Base-by-base conservation (phyloP, 768 basidiomycete species). In the Suillus spraguei region DNA sequence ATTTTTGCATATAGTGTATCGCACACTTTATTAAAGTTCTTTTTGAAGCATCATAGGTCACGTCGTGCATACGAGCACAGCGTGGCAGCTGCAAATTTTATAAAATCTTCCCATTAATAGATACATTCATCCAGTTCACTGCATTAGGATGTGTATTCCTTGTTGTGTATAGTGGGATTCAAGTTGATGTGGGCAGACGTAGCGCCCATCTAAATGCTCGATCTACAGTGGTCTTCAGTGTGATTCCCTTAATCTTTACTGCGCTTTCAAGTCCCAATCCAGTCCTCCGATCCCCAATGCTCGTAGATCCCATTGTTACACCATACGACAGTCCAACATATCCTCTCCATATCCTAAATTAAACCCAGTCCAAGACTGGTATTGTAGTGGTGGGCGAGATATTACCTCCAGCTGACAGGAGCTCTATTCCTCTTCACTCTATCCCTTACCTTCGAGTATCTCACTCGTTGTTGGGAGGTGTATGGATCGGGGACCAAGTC, bases 381-480 rank as follows among this genome's bases (percentile, higher is more conserved):
- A 78, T 89, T 16, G 85, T 98, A 39, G 84, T 90, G 2, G 95
- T 97, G 8, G 95, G 87, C 35, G 92, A 98, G 69, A 77, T 83
- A 46, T 70, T 85, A 4, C 79, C 83, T 42, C 81, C 78, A 4
- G 62, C 72, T 6, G 65, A 71, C 22, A 75, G 74, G 5, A 64
- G 74, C 52, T 70, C 77, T 33, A 49, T 63, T 16, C 33, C 53
- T 13, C 69, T 85, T 67, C 81, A 86, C 65, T 86, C 85, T 33
- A 73, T 83, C 28, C 82, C 87, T 60, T 89, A 87, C 68, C 75
- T 89, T 58, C 86, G 87, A 24, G 87, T 83, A 28, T 84, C 84
- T 9, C 87, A 89, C 72, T 88, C 87, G 8, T 78, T 89, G 55
- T 74, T 89, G 32, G 87, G 87, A 9, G 87, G 97, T 5, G 86